Base-by-base conservation (phyloP, 352 stramenopile species). In the Albugo laibachii region DNA sequence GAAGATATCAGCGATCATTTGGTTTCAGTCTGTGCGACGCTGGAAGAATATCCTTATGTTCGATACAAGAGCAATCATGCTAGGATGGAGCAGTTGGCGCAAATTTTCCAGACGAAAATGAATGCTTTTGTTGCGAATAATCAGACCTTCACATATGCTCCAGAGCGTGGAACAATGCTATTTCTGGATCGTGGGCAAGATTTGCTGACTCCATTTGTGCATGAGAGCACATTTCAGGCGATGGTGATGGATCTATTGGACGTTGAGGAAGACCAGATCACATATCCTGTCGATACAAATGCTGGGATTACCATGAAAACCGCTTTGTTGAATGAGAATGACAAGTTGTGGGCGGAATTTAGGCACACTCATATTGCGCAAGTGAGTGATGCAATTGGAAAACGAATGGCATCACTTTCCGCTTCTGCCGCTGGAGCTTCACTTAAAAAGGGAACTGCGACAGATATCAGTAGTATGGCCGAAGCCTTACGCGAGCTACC, bases 21-120 rank as follows among this genome's bases (percentile, higher is more conserved):
- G 8, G 92, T 98, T 0, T 97, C 91, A 0, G 69, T 98, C 3
- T 98, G 94, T 64, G 92, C 85, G 11, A 97, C 94, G 13, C 56
- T 98, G 34, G 94, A 97, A 50, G 95, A 98, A 63, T 98, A 97
- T 55, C 92, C 95, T 12, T 95, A 97, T 61, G 85, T 98, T 38
- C 72, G 93, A 8, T 97, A 91, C 69, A 76, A 78, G 56, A 71
- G 58, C 31, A 79, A 76, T 34, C 78, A 83, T 63, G 59, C 52
- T 38, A 61, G 78, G n/a, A 94, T 79, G 74, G 73, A 77, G 70
- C 63, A 63, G 50, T 62, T 97, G n/a, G 84, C 91, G 13, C 79
- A 82, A 20, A 63, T 83, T 36, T 97, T 97, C 55, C 83, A 97
- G 59, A 59, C 67, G 53, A 97, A 91, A 58, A 97, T 97, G 80